Conservation (phyloP, 805 yeast genomes). For the Ogataea philodendri region DNA sequence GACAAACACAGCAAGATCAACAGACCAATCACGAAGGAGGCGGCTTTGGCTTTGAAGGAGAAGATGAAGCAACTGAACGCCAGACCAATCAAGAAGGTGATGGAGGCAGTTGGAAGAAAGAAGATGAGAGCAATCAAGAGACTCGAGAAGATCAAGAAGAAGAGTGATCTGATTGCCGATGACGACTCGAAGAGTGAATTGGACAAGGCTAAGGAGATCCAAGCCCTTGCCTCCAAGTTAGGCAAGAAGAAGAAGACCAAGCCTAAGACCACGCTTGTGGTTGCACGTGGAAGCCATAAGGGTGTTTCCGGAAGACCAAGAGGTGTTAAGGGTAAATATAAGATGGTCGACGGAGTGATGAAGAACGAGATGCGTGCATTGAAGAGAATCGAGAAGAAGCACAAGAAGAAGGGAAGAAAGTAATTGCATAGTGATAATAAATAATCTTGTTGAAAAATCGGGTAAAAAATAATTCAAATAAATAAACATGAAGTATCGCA, state of each 20-base stretch:
- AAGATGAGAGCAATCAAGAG: slow-evolving; percentile 87
- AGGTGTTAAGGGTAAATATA: slow-evolving; percentile 96
- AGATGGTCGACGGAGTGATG: slow-evolving; percentile 98
- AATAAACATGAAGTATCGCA: slow-evolving; percentile 18
- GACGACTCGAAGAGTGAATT: slow-evolving; percentile 83
- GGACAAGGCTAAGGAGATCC: slow-evolving; percentile 93
- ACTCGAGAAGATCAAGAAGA: slow-evolving; percentile 85
- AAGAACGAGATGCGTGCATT: slow-evolving; percentile 97
- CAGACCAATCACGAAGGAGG: slow-evolving; percentile 95
- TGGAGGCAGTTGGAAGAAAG: slow-evolving; percentile 96
- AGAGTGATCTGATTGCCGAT: slow-evolving; percentile 87
- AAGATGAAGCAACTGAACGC: slow-evolving; percentile 83
- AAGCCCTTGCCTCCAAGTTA: slow-evolving; percentile 77
- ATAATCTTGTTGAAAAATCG: background rate
- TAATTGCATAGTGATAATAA: background rate
- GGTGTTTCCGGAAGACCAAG: slow-evolving; percentile 93
- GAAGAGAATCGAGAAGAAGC: slow-evolving; percentile 83
- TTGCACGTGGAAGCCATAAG: slow-evolving; percentile 79
- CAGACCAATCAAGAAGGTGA: slow-evolving; percentile 97
- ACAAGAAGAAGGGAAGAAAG: slow-evolving; percentile 48
- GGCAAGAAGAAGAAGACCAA: slow-evolving; percentile 65
- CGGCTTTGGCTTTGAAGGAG: slow-evolving; percentile 72
- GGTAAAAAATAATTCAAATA: background rate
- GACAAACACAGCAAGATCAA: slow-evolving; percentile 77
- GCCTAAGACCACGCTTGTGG: slow-evolving; percentile 86